These are phyloP conservation scores for Leccinum subgranulosum DNA, from an alignment of 768 basidiomycete genomes.

Conservation along the genomic window DNA sequence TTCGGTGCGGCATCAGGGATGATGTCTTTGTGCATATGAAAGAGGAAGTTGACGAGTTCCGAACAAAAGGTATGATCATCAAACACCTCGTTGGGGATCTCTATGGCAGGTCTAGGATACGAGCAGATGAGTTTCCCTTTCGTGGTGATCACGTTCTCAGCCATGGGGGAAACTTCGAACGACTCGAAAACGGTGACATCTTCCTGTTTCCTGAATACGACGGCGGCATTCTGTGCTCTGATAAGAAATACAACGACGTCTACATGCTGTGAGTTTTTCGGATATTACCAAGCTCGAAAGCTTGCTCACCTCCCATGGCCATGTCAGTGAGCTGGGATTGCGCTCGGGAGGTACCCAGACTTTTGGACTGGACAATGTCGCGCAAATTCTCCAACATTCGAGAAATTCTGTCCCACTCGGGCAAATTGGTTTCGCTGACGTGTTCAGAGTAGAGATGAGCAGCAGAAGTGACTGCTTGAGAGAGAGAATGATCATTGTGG, in stretches of 20 bases:
- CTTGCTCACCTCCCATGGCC: constrained; percentile 4
- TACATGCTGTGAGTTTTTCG: constrained; percentile 9
- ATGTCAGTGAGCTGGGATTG: constrained; percentile 7
- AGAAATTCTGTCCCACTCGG: background rate
- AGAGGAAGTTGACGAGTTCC: constrained; percentile 37
- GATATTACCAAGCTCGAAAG: background rate
- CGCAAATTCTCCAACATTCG: background rate
- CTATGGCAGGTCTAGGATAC: background rate
- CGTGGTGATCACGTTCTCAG: constrained; percentile 5
- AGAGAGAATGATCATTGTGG: constrained; percentile 25
- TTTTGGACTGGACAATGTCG: constrained; percentile 4
- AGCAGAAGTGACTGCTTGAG: constrained; percentile 14
- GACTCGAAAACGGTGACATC: constrained; percentile 26
- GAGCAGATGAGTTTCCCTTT: background rate
- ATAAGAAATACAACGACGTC: constrained; percentile 26
- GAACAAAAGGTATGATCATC: constrained; percentile 22
- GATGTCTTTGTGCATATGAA: constrained; percentile 27
- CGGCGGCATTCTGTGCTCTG: background rate
- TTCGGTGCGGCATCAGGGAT: constrained; percentile 31
- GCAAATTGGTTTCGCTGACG: background rate
- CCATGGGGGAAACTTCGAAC: constrained; percentile 41
- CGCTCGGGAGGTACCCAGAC: constrained; percentile 1
- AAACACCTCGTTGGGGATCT: background rate
- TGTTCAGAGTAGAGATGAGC: constrained; percentile 14
- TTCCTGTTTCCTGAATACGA: background rate